Conservation (phyloP, 345 rosid species). For the Gossypioides kirkii region DNA sequence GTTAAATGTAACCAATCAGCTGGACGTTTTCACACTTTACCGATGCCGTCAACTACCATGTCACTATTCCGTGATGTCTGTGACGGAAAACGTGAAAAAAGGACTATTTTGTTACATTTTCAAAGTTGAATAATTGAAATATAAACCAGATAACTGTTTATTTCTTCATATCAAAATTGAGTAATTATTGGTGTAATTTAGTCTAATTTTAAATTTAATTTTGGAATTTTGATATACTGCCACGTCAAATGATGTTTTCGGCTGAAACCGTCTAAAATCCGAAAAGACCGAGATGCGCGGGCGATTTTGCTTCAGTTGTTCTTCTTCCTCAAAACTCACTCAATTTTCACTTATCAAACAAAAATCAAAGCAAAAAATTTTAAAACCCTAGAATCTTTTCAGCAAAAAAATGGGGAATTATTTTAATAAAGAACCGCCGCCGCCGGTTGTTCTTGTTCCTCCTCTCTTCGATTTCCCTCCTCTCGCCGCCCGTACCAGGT, state of each 20-base stretch:
- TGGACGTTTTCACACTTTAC: too few species aligned
- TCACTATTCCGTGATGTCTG: too few species aligned
- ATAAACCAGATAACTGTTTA: too few species aligned
- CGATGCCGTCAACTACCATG: too few species aligned
- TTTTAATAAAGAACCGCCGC: constrained; percentile 59
- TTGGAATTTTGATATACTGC: not conserved
- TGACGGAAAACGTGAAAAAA: too few species aligned
- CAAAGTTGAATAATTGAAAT: too few species aligned
- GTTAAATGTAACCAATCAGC: too few species aligned
- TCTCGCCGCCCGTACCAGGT: constrained; percentile 84
- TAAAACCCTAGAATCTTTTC: not conserved
- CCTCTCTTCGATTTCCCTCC: constrained; percentile 95
- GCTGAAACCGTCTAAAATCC: constrained; percentile 12
- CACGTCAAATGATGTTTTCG: not conserved
- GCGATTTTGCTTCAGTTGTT: not conserved
- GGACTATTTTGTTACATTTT: too few species aligned
- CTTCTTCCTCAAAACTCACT: not conserved
- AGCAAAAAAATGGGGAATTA: constrained; percentile 48
- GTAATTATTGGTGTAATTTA: too few species aligned
- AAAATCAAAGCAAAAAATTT: not conserved
- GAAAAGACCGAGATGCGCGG: constrained; percentile 16
- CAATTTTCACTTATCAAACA: not conserved
- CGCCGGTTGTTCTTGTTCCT: constrained; percentile 85
- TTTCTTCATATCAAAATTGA: too few species aligned
- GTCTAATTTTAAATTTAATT: too few species aligned